Base-by-base conservation (phyloP, 2,329 filamentous ascomycete genomes). In the Penicillium brevicompactum region DNA sequence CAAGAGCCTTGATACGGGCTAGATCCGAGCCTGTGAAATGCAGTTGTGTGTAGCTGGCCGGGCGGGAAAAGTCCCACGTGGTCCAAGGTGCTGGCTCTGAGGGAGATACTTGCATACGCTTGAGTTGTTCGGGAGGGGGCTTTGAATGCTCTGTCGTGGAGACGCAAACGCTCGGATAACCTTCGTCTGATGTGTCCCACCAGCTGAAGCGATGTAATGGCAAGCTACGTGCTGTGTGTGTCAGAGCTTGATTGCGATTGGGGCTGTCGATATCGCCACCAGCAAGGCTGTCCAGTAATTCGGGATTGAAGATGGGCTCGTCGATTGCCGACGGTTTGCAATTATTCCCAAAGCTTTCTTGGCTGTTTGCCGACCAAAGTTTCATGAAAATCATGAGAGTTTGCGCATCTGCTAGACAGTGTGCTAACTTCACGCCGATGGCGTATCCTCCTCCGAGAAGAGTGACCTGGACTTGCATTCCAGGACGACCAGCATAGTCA, bases 371-470 rank as follows among this genome's bases (percentile, higher is more conserved):
- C 1, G 76, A 72, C 78, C 76, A 82, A 14, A 70, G 60, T 31
- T 76, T 70, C 34, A 78, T 68, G 46, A 82, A 82, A 3, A 69
- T 61, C 51, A 76, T 66, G 51, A 82, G 61, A 1, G 75, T 63
- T 16, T 74, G 68, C 1, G 79, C 78, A 56, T 82, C 80, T 0
- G 76, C 75, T 4, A 82, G 66, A 3, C 70, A 68, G 60, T 82
- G 80, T 1, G 77, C 71, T 18, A 79, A 59, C 45, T 71, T 71
- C n/a, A 79, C 64, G 9, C 73, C 71, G 9, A 82, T 57, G 1
- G 71, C 74, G 42, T 74, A 75, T 2, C 75, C 76, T 1, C 78
- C 77, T 46, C 63, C 56, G 56, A 81, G 77, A 0, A 61, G 54
- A 0, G 68, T 80, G 31, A 80, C 51, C 59, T 81, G 78, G 1